Evolutionary conservation across 306 rosid genomes (phyloP).

Genomic region (Urtica urens): DNA sequence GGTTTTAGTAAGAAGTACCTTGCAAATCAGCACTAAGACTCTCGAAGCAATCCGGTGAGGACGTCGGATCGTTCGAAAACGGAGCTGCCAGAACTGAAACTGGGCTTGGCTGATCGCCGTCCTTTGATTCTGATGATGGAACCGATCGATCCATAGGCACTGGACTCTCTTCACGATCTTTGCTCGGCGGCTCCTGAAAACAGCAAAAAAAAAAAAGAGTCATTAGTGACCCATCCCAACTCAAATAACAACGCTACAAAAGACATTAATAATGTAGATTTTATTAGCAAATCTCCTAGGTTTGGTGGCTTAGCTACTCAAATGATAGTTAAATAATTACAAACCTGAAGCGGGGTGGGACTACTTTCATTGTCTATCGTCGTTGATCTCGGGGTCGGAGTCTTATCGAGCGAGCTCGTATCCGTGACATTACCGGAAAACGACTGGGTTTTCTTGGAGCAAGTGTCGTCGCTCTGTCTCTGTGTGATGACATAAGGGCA

Average conservation of each 20-base stretch:
- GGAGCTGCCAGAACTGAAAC: constrained; percentile 85
- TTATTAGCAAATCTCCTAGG: constrained; percentile 17
- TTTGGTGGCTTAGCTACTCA: no score
- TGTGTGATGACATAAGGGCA: no score
- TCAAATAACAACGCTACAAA: not conserved
- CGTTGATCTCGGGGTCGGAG: no score
- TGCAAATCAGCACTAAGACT: constrained; percentile 81
- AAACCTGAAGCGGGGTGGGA: no score
- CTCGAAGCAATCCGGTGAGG: constrained; percentile 84
- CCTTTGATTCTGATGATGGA: constrained; percentile 59
- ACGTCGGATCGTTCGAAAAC: constrained; percentile 64
- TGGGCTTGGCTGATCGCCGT: constrained; percentile 94
- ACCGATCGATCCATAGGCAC: constrained; percentile 27
- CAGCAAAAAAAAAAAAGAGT: constrained; percentile 6
- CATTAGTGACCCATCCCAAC: not conserved
- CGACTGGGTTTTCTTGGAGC: no score
- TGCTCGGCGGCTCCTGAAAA: constrained; percentile 43
- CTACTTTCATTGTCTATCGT: no score
- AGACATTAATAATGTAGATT: constrained; percentile 42
- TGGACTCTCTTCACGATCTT: constrained; percentile 31
- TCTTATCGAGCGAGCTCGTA: constrained; percentile 20
- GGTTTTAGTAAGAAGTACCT: no score
- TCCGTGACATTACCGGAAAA: constrained; percentile 17
- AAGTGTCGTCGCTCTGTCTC: no score
- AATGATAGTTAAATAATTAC: no score